Evolutionary conservation across 208 protist genomes (phyloP).

Genomic region (Crithidia fasciculata): DNA sequence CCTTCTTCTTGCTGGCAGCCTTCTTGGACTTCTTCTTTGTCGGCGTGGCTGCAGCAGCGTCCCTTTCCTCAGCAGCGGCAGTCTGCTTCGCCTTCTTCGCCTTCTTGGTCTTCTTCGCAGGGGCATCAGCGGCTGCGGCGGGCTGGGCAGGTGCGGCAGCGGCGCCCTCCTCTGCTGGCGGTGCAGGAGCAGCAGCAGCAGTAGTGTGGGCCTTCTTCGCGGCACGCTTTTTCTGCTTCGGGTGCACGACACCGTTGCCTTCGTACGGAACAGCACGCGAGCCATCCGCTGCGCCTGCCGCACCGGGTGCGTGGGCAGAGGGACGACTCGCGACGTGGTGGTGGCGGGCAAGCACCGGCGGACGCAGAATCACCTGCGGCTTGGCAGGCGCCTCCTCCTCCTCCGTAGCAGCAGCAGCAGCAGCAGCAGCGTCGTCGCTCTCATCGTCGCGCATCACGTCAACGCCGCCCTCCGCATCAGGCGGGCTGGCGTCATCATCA

Average conservation of each 20-base stretch:
- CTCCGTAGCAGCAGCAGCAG: neutral
- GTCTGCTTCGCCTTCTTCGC: neutral
- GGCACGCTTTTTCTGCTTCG: conserved; percentile 2
- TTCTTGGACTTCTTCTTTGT: conserved; percentile 5
- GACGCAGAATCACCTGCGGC: conserved; percentile 7
- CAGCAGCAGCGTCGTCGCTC: too few relatives aligned
- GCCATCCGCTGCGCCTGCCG: neutral
- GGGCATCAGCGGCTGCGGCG: neutral
- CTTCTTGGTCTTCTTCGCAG: neutral
- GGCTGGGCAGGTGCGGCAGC: neutral
- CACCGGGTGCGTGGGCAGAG: neutral
- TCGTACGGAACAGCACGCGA: conserved; percentile 25
- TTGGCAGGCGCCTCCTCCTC: conserved; percentile 1
- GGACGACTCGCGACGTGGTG: conserved; percentile 6
- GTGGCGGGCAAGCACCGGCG: conserved; percentile 8
- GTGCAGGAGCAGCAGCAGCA: neutral
- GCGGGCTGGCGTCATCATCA: neutral
- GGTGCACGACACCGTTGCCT: conserved; percentile 9
- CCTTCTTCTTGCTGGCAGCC: neutral
- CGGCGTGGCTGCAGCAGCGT: neutral
- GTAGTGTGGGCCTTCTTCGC: neutral
- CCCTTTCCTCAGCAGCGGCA: neutral
- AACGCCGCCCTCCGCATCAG: conserved; percentile 7
- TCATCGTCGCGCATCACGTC: conserved; percentile 1
- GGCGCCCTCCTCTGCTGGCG: neutral